These are phyloP conservation scores for Leccinum longicurvipes DNA, from an alignment of 768 basidiomycete genomes.

Conservation along the genomic window DNA sequence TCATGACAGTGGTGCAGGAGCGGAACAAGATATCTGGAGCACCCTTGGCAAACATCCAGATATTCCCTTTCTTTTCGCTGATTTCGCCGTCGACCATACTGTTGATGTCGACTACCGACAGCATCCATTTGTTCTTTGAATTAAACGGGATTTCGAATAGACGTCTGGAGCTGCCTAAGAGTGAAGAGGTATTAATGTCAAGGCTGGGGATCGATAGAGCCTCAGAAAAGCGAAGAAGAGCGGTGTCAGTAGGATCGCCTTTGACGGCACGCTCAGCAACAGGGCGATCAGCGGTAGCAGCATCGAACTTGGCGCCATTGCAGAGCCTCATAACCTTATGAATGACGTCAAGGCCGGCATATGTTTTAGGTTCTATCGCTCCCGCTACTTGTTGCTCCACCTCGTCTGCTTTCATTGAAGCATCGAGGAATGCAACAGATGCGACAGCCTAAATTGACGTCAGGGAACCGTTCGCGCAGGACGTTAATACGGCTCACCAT, in stretches of 20 bases:
- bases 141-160: slow-evolving; percentile 42
- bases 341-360: slow-evolving; percentile 21
- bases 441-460: slow-evolving; percentile 33
- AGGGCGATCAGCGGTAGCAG: slow-evolving; percentile 19
- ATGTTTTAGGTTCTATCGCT: slow-evolving; percentile 9
- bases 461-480: neutral
- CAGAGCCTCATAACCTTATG: slow-evolving; percentile 47
- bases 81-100: neutral
- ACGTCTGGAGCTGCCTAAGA: slow-evolving; percentile 16
- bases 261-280: slow-evolving; percentile 34
- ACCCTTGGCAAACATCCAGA: slow-evolving; percentile 51
- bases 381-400: slow-evolving; percentile 7
- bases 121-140: slow-evolving; percentile 56
- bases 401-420: slow-evolving; percentile 12
- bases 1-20: slow-evolving; percentile 34
- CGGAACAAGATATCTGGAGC: slow-evolving; percentile 53
- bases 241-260: slow-evolving; percentile 52
- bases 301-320: slow-evolving; percentile 52
- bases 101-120: slow-evolving; percentile 35
- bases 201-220: slow-evolving; percentile 20
- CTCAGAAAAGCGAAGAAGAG: slow-evolving; percentile 48
- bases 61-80: slow-evolving; percentile 1
- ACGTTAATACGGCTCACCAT: slow-evolving; percentile 33
- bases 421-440: slow-evolving; percentile 37
- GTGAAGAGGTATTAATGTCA: slow-evolving; percentile 16